Conservation (phyloP, 1,139 yeast species). For the Yamadazyma songkhlaensis region DNA sequence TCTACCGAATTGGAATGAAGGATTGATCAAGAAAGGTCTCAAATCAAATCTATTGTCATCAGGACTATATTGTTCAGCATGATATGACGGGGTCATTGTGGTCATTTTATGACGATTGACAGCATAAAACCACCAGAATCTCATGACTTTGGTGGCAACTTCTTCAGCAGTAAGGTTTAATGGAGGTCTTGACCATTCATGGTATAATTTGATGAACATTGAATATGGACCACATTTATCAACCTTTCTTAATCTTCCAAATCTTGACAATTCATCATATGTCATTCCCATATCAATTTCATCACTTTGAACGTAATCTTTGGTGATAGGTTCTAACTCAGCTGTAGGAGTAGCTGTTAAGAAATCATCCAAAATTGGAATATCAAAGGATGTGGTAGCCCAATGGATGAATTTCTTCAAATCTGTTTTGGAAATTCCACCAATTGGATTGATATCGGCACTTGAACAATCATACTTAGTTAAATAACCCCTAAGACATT, state of each 20-base stretch:
- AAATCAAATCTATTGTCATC: slow-evolving; percentile 96
- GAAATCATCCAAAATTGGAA: slow-evolving; percentile 78
- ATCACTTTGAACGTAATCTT: slow-evolving; percentile 89
- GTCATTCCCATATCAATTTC: slow-evolving; percentile 99
- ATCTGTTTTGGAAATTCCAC: slow-evolving; percentile 94
- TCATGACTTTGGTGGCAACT: slow-evolving; percentile 88
- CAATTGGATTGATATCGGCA: slow-evolving; percentile 96
- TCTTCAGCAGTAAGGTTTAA: slow-evolving; percentile 68
- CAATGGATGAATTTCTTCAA: slow-evolving; percentile 80
- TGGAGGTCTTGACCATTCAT: slow-evolving; percentile 83
- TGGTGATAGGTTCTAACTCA: slow-evolving; percentile 93
- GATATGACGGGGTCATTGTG: slow-evolving; percentile 92
- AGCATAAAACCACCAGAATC: slow-evolving; percentile 90
- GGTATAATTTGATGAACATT: slow-evolving; percentile 85
- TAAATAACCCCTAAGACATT: slow-evolving; percentile 88
- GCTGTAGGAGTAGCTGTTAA: slow-evolving; percentile 95
- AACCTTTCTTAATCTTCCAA: slow-evolving; percentile 89
- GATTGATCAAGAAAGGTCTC: slow-evolving; percentile 89
- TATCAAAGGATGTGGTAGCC: slow-evolving; percentile 63
- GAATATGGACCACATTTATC: slow-evolving; percentile 96
- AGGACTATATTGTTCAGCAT: slow-evolving; percentile 96
- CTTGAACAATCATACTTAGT: slow-evolving; percentile 97
- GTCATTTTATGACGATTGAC: slow-evolving; percentile 96
- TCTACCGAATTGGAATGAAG: slow-evolving; percentile 88
- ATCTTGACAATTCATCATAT: slow-evolving; percentile 84